Percentiles rank a stretch among this genome's conserved stretches.
Evolutionary conservation across 2,329 filamentous ascomycete genomes (phyloP).

Genomic region (Nemania diffusa): DNA sequence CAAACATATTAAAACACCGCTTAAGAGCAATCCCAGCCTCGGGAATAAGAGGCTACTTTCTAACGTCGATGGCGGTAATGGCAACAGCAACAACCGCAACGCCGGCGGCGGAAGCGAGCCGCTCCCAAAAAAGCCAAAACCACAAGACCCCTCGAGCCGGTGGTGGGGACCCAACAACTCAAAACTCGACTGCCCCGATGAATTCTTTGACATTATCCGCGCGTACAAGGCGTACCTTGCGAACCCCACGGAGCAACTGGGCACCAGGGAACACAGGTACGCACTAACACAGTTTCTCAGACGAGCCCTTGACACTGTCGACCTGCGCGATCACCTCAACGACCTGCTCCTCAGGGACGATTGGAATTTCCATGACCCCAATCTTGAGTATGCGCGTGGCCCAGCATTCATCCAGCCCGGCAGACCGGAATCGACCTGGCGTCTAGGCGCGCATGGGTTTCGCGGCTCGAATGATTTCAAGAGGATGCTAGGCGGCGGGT

Average conservation of each 20-base stretch:
- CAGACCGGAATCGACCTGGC: background rate
- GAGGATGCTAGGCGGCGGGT: conserved; percentile 26
- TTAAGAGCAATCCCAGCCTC: too few relatives aligned
- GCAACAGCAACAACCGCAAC: background rate
- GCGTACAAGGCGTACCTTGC: conserved; percentile 27
- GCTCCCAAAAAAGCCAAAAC: conserved; percentile 5
- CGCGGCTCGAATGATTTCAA: conserved; percentile 32
- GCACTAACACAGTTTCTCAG: conserved; percentile 8
- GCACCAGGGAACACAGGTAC: background rate
- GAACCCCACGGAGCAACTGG: conserved; percentile 10
- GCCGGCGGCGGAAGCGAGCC: background rate
- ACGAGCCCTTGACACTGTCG: conserved; percentile 8
- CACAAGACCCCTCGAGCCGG: background rate
- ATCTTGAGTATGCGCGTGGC: accelerated
- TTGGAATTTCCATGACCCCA: conserved; percentile 19
- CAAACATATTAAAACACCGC: too few relatives aligned
- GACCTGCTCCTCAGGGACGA: background rate
- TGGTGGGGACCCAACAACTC: conserved; percentile 32
- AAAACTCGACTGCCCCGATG: conserved; percentile 19
- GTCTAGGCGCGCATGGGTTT: background rate
- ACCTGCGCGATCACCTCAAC: background rate
- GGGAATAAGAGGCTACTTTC: background rate
- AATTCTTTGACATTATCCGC: conserved; percentile 25
- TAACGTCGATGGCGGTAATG: background rate
- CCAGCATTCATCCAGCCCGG: conserved; percentile 23